Evolutionary conservation across 1,139 yeast species (phyloP), one percentile per base, ranked within the genome.

Genomic region (Nakaseomyces glabratus): DNA sequence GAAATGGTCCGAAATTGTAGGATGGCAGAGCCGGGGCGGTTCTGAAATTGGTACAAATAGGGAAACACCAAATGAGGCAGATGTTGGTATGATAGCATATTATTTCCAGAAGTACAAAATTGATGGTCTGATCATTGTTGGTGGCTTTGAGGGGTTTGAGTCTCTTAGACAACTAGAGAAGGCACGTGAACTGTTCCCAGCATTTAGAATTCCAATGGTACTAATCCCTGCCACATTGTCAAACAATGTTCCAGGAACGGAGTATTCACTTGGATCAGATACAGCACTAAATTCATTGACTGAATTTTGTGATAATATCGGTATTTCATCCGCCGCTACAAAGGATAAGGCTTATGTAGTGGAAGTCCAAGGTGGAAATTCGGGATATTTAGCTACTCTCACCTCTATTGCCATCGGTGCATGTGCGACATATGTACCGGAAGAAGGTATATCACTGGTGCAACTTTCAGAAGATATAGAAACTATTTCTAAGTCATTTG

Each of bases 281-380:
- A 88, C 97, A 6, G 86, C 96, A 65, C 66, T 90, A 62, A 90
- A 90, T 60, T 73, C 93, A 21, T 71, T 90, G 58, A 86, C 86
- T 54, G 73, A 78, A 39, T 90, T 90, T 65, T 88, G 97, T 68
- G 98, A 90, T 60, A 86, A 85, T 19, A 82, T 90, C 46, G 86
- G 86, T 62, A 96, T 86, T 63, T 76, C 90, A 31, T 97, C 98
- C 2, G 77, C 95, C 13, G 85, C 97, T 14, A 80, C 95, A 3
- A 76, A 98, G 64, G 82, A 93, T 50, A 74, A 97, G 55, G 93
- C 84, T 5, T 90, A 90, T 57, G 95, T 90, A 18, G 95, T 90
- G 42, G 98, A 90, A 54, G 94, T 84, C 22, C 97, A 90, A 66
- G 98, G 98, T 49, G 98, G 97, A 36, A 81, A 85, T 61, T 80